Percentiles rank a stretch among this genome's conserved stretches.
Evolutionary conservation across 164 flowering plant genomes (phyloP).

Genomic region (Vitis rupestris): DNA sequence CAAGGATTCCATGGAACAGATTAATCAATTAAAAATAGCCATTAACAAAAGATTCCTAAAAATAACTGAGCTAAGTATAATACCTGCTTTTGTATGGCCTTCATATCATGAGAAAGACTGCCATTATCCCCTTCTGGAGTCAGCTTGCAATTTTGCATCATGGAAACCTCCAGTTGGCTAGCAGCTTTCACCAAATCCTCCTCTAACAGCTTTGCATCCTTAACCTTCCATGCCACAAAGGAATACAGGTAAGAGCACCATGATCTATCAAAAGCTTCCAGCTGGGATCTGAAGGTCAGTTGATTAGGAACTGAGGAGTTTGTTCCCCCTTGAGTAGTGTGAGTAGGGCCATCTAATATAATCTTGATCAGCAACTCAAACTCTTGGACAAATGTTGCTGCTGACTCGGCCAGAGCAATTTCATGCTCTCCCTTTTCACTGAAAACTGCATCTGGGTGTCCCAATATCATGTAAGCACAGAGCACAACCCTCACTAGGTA

Average conservation of each 20-base stretch:
- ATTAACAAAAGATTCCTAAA: no score
- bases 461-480: conserved; percentile 95
- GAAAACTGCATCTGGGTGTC: conserved; percentile 95
- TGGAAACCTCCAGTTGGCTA: conserved; percentile 91
- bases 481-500: conserved; percentile 86
- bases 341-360: conserved; percentile 54
- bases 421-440: conserved; percentile 86
- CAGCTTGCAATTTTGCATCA: conserved; percentile 93
- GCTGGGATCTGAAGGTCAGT: conserved; percentile 72
- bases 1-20: no score
- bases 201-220: conserved; percentile 90
- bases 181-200: conserved; percentile 95
- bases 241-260: conserved; percentile 86
- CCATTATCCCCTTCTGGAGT: conserved; percentile 55
- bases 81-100: conserved; percentile 90
- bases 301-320: conserved; percentile 28
- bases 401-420: conserved; percentile 64
- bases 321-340: conserved; percentile 38
- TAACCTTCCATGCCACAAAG: conserved; percentile 95
- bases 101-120: conserved; percentile 84
- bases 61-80: not conserved
- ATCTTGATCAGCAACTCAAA: conserved; percentile 71
- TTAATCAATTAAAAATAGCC: no score
- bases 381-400: conserved; percentile 57
- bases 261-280: conserved; percentile 75